These are phyloP conservation scores for Fusarium neocosmosporiellum DNA, from an alignment of 2,329 filamentous ascomycete species.

Conservation along the genomic window DNA sequence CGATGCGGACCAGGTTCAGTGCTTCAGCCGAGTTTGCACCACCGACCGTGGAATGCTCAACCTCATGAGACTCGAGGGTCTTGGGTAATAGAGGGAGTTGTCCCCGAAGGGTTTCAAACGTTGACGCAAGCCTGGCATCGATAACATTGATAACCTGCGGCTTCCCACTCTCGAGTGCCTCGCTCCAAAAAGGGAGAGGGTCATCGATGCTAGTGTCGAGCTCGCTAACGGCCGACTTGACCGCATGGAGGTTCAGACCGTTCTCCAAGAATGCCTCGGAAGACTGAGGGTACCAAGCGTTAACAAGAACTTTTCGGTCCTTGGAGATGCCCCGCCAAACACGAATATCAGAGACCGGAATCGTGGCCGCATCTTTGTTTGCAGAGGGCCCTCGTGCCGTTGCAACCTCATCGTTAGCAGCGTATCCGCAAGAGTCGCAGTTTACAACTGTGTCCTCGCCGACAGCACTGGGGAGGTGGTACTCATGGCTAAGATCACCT, in stretches of 20 bases:
- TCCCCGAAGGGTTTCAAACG: conserved; percentile 39
- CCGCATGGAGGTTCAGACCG: conserved; percentile 63
- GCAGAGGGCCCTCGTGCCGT: conserved; percentile 41
- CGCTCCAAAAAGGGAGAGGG: conserved; percentile 63
- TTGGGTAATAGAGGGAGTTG: conserved; percentile 42
- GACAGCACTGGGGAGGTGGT: conserved; percentile 81
- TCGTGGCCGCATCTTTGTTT: background rate
- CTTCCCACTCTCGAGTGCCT: conserved; percentile 44
- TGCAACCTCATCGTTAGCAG: conserved; percentile 90
- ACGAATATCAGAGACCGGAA: conserved; percentile 37
- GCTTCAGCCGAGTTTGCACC: conserved; percentile 51
- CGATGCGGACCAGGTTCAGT: conserved; percentile 73
- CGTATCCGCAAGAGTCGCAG: conserved; percentile 79
- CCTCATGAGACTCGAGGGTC: conserved; percentile 17
- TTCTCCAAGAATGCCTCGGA: conserved; percentile 40
- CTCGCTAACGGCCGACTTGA: conserved; percentile 74
- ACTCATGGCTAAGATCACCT: conserved; percentile 92
- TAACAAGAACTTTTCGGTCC: conserved; percentile 75
- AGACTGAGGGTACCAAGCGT: conserved; percentile 71
- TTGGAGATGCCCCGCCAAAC: conserved; percentile 74
- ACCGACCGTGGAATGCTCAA: conserved; percentile 35
- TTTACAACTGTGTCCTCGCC: conserved; percentile 89
- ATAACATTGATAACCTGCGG: conserved; percentile 49
- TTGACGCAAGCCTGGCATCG: conserved; percentile 45
- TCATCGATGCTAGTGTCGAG: conserved; percentile 79